These are phyloP conservation scores for Parasarocladium wereldwijsianum DNA, from an alignment of 2,329 filamentous ascomycete species.

Conservation along the genomic window DNA sequence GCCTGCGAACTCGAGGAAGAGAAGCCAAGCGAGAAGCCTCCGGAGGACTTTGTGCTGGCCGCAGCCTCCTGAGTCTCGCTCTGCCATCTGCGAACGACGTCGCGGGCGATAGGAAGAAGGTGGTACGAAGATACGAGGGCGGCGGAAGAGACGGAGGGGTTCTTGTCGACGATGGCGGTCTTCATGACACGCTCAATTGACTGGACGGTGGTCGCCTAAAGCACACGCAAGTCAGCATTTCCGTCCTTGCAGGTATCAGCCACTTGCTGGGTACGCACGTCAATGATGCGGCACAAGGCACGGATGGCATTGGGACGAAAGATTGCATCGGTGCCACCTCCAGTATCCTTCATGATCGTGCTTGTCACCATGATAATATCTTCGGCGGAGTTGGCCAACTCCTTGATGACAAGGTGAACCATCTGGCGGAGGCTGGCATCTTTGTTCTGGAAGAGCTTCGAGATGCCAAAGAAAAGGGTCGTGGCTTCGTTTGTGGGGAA, in stretches of 20 bases:
- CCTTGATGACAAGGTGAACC: conserved; percentile 97
- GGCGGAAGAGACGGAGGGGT: conserved; percentile 89
- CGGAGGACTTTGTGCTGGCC: conserved; percentile 73
- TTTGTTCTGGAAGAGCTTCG: conserved; percentile 96
- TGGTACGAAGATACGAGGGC: conserved; percentile 96
- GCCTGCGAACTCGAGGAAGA: conserved; percentile 61
- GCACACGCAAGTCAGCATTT: no score
- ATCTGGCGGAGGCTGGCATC: conserved; percentile 96
- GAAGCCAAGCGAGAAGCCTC: conserved; percentile 84
- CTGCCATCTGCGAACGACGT: conserved; percentile 95
- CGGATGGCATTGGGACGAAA: conserved; percentile 94
- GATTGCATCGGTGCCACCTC: conserved; percentile 83
- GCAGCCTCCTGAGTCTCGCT: conserved; percentile 97
- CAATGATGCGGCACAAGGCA: conserved; percentile 90
- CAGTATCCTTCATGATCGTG: conserved; percentile 99
- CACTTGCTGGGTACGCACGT: conserved; percentile 55
- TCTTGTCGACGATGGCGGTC: conserved; percentile 98
- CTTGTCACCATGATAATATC: conserved; percentile 99
- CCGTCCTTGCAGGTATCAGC: no score
- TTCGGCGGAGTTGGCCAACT: conserved; percentile 86
- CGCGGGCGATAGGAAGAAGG: conserved; percentile 85
- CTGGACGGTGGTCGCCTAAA: conserved; percentile 80
- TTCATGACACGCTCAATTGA: conserved; percentile 98
- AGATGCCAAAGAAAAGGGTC: conserved; percentile 96
- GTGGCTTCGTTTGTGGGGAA: conserved; percentile 97